These are phyloP conservation scores for Coffea canephora DNA, from an alignment of 257 asterid species.

Conservation along the genomic window DNA sequence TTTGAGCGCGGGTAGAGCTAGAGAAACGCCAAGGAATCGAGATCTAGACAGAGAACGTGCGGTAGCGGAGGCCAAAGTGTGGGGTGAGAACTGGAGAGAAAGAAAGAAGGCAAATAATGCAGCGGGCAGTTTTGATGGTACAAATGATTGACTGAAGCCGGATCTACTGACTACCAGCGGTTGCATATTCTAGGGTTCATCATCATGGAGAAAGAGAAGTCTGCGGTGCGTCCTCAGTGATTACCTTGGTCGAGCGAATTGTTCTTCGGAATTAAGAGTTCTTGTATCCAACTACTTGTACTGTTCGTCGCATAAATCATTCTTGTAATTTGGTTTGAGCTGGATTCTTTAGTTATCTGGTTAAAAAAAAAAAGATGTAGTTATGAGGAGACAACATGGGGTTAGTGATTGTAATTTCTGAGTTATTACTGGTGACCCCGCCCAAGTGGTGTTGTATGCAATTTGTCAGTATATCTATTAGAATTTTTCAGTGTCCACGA, in stretches of 20 bases:
- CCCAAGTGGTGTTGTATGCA: conserved; percentile 15
- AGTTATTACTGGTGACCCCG: conserved; percentile 10
- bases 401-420: conserved; percentile 9
- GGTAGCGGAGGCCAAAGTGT: conserved; percentile 88
- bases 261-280: conserved; percentile 18
- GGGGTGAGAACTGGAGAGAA: conserved; percentile 92
- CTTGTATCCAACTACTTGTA: conserved; percentile 19
- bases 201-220: conserved; percentile 5
- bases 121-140: conserved; percentile 57
- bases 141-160: conserved; percentile 33
- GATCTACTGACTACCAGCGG: background rate
- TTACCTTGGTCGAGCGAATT: conserved; percentile 12
- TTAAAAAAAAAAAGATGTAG: conserved; percentile 11
- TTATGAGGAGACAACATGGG: conserved; percentile 18
- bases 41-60: conserved; percentile 80
- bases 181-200: conserved; percentile 3
- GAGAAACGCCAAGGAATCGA: conserved; percentile 60
- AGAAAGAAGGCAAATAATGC: conserved; percentile 39
- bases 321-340: conserved; percentile 32
- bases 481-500: background rate
- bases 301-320: conserved; percentile 23
- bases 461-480: conserved; percentile 9
- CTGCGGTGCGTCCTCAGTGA: conserved; percentile 4
- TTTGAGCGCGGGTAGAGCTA: conserved; percentile 52
- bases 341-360: conserved; percentile 26